Evolutionary conservation across 345 rosid species (phyloP), one percentile per base, ranked within the genome.

Genomic region (Murraya paniculata): DNA sequence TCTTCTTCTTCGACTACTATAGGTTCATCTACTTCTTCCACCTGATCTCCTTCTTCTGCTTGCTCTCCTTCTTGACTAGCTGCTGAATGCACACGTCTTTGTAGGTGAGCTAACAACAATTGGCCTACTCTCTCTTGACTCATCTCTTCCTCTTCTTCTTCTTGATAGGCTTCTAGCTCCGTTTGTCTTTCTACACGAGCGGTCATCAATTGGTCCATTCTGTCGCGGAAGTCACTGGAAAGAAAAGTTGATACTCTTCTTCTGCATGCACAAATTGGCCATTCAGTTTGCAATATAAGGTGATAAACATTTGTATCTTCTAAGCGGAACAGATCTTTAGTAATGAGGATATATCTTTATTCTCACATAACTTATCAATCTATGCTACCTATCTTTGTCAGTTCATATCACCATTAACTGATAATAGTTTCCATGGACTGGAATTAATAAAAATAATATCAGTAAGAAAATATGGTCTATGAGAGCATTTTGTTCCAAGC

Each of bases 181-280:
- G 67, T 61, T 79, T 89, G 93, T 45, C 80, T 79, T 71, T 86
- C 83, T 13, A 80, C 81, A 57, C 79, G 93, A 78, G 82, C 85
- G 53, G 74, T 30, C 91, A 96, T 89, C 86, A 94, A 71, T 33
- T 74, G 78, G 81, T 94, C 93, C 81, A 96, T 96, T 77, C 80
- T 90, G 50, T 88, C 90, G 36, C 97, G 82, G 82, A 96, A 80
- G 45, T 90, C 97, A 36, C 97, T 89, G 0, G 81, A 76, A 62
- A 96, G 90, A 82, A 87, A 92, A 77, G 73, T 85, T 14, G 98
- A 93, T 21, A 96, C 99, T 38, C 92, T 89, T 83, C 88, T 86
- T 61, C 99, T 95, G 90, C 83, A 71, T 5, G 38, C 31, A 48
- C 18, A 25, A 77, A 64, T 33, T 16, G 30, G 28, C n/a, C 73